A percentile compares a stretch with the other conserved stretches of the same genome.
Conservation (phyloP, 2,329 filamentous ascomycete species). For the Coniochaeta ligniaria region DNA sequence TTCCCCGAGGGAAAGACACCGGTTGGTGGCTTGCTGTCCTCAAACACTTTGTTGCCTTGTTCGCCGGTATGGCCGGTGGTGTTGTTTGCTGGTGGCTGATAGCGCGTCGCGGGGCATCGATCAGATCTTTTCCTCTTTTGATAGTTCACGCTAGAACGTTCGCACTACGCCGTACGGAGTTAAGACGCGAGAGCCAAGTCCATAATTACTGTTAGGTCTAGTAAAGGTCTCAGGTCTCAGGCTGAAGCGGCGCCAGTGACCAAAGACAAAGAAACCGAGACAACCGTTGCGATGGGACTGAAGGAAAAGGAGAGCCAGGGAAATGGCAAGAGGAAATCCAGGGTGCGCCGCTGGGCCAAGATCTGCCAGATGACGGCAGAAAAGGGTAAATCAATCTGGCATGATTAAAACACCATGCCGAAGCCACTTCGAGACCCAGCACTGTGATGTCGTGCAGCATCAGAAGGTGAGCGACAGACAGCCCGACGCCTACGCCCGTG, state of each 20-base stretch:
- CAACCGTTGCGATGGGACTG: background rate
- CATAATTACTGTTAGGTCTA: too few species aligned
- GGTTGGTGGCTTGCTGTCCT: slow-evolving; percentile 1
- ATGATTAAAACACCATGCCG: background rate
- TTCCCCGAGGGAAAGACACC: background rate
- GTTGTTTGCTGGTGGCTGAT: background rate
- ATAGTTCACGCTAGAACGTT: background rate
- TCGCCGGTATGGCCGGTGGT: background rate
- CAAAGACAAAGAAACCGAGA: background rate
- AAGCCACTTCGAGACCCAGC: background rate
- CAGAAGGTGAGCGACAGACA: background rate
- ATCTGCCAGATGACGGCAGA: slow-evolving; percentile 6
- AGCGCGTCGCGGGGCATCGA: background rate
- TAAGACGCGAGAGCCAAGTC: background rate
- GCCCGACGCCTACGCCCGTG: background rate
- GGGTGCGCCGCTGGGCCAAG: slow-evolving; percentile 2
- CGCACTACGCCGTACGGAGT: background rate
- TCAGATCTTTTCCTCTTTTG: background rate
- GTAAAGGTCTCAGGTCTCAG: background rate
- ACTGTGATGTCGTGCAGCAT: slow-evolving; percentile 6
- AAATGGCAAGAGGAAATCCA: background rate
- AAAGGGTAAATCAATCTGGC: background rate
- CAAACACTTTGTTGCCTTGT: background rate
- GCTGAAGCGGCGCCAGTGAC: background rate
- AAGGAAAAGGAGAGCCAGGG: background rate